Base-by-base conservation (phyloP, 2,329 filamentous ascomycete species). In the Epichloe gansuensis region DNA sequence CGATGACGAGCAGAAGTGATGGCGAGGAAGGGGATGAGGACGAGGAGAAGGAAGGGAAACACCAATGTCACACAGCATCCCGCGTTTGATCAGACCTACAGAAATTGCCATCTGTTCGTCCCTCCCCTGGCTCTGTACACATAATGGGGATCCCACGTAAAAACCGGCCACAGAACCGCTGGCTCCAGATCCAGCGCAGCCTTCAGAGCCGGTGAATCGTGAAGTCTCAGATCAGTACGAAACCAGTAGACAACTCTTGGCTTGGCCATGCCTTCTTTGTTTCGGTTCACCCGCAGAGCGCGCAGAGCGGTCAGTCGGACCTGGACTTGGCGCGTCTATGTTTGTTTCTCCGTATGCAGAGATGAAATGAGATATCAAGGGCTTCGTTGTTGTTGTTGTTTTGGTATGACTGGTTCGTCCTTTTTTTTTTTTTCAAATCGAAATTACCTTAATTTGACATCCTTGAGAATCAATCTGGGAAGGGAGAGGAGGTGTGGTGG, bases 121-220 rank as follows among this genome's bases (percentile, higher is more conserved):
- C 84, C 84, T 4, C 83, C 84, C 53, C 85, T 76, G 1, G 82
- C 80, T 35, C 76, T 76, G 63, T 88, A 89, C 27, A 89, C 84
- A 62, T 89, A 89, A 63, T 89, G 84, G 52, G 85, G 85, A 63
- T 89, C 85, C 84, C 85, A 90, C 1, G 82, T 87, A 74, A 86
- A 90, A 45, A 89, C 77, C 1, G 85, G 85, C 71, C 84, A 89
- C 27, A 90, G 70, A 21, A 76, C 79, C 50, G 77, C 76, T 1
- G 85, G 84, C 0, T 85, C 73, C 6, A 89, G 72, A 53, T 85
- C 82, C 7, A 90, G 67, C 0, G 86, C 86, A 2, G 84, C 84
- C 63, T 82, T 76, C 27, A 90, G 71, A 1, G 84, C 85, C 8
- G 85, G 85, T 0, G 84, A 88, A 65, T 89, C 86, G 66, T 89